A percentile compares a stretch with the other conserved stretches of the same genome.
phyloP scores from a whole-genome alignment of 768 basidiomycete genomes.

The Phylloporus sp. region DNA sequence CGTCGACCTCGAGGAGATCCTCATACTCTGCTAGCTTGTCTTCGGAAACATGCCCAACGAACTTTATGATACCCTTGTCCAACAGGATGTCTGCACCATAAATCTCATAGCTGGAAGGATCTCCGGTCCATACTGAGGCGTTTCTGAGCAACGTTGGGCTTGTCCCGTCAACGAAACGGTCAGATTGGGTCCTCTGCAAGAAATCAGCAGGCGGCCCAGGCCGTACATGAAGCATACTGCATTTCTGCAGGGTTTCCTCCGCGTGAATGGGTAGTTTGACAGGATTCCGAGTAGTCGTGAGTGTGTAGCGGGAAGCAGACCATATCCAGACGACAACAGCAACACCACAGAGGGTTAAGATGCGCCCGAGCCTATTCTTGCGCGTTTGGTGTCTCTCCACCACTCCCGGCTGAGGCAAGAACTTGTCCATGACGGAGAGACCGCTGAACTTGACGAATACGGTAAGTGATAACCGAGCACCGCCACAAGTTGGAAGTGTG shows the following conservation, averaged over 20 bases:
- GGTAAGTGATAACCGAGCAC: conserved; percentile 1
- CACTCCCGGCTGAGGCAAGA: conserved; percentile 12
- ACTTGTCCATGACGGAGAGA: conserved; percentile 26
- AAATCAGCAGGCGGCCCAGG: conserved; percentile 38
- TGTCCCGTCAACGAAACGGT: conserved; percentile 38
- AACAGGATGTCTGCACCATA: conserved; percentile 38
- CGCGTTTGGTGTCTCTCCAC: conserved; percentile 11
- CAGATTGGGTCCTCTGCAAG: conserved; percentile 32
- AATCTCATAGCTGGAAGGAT: conserved; percentile 34
- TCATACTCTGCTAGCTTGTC: conserved; percentile 29
- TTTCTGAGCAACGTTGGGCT: conserved; percentile 40
- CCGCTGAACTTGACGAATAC: not conserved
- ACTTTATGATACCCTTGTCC: conserved; percentile 36
- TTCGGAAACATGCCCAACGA: conserved; percentile 40
- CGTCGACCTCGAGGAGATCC: conserved; percentile 56
- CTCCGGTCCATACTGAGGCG: conserved; percentile 53
- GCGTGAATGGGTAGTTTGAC: conserved; percentile 28
- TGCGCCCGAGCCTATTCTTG: conserved; percentile 12
- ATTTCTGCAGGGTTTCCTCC: conserved; percentile 31
- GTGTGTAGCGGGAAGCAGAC: conserved; percentile 14
- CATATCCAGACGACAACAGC: conserved; percentile 16
- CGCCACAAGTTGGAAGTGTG: conserved; percentile 9
- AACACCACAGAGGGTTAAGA: conserved; percentile 18
- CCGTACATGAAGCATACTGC: conserved; percentile 30
- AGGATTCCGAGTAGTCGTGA: conserved; percentile 4